Conservation (phyloP, 495 filamentous ascomycete species). For the Annulohypoxylon nitens region DNA sequence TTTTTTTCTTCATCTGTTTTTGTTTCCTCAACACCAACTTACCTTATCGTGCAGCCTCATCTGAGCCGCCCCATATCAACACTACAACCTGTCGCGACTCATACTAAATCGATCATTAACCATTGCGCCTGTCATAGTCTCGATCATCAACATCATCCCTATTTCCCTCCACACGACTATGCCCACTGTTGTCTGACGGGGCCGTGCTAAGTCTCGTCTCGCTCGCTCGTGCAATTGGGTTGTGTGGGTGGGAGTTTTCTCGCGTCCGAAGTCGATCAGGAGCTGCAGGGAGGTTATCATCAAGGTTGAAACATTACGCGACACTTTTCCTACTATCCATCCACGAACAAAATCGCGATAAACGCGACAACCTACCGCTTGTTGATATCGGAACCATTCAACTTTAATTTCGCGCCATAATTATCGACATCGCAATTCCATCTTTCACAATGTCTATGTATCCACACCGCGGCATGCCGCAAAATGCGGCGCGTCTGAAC, state of each 20-base stretch:
- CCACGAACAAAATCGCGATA: slow-evolving; percentile 13
- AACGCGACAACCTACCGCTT: slow-evolving; percentile 6
- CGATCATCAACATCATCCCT: slow-evolving; percentile 8
- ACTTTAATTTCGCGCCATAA: slow-evolving; percentile 2
- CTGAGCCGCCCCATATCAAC: slow-evolving; percentile 21
- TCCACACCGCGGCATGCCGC: slow-evolving; percentile 83
- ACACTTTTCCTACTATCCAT: slow-evolving; percentile 3
- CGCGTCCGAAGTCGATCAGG: slow-evolving; percentile 21
- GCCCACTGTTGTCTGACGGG: slow-evolving; percentile 39
- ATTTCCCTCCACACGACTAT: slow-evolving; percentile 35
- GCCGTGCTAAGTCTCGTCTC: slow-evolving; percentile 34
- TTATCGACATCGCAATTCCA: slow-evolving; percentile 22
- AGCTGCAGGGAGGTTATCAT: slow-evolving; percentile 8
- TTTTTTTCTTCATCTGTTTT: slow-evolving; percentile 38
- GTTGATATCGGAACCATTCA: slow-evolving; percentile 6
- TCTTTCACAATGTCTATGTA: slow-evolving; percentile 79
- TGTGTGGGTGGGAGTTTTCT: slow-evolving; percentile 33
- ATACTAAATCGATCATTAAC: slow-evolving; percentile 9
- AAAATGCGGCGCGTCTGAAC: slow-evolving; percentile 76
- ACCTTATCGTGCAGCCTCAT: slow-evolving; percentile 30
- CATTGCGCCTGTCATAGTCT: slow-evolving; percentile 20
- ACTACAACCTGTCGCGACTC: slow-evolving; percentile 6
- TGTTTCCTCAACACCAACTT: slow-evolving; percentile 31
- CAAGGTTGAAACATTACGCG: slow-evolving; percentile 13
- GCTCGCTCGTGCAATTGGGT: slow-evolving; percentile 41